Base-by-base conservation (phyloP, 768 basidiomycete species). In the Mycena belliarum region DNA sequence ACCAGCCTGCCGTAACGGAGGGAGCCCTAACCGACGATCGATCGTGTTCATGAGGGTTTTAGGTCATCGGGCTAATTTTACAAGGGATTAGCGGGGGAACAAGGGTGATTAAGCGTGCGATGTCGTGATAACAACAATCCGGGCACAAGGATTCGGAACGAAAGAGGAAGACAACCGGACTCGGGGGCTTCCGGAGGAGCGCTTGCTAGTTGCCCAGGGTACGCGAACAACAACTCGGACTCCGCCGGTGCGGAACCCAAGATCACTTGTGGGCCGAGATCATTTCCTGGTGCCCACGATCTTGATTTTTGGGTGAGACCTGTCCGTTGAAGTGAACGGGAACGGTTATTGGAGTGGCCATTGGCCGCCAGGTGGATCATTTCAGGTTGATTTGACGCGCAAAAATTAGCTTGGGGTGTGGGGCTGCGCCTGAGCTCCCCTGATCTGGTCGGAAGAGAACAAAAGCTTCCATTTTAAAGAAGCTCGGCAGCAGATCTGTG, bases 21-120 rank as follows among this genome's bases (percentile, higher is more conserved):
- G 28, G n/a, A 45, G 44, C 23, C 40, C 49, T 24, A 49, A 38
- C 21, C 48, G 40, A 54, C 29, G 55, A 56, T 49, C 49, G 49
- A 52, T 58, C 50, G 21, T 6, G 14, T 37, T 49, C 48, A 49
- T 54, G 45, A 35, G 53, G 45, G 47, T 20, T 16, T 33, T n/a
- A 45, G 29, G 7, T 32, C 45, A 26, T 53, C 24, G 25, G 28
- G 32, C 55, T 56, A 56, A 52, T 41, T 47, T 51, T 46, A 57
- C 56, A 57, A 51, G 56, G 49, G 28, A 51, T 52, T 46, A 15
- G 49, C 32, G 57, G 42, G 45, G 48, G 37, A 52, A 58, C 55
- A 57, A 57, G 55, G 38, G 20, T 26, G 24, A n/a, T 43, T 40
- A 46, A 15, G 29, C 16, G 46, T 37, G 16, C 40, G 47, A 55